These are phyloP conservation scores for Colletotrichum caudatum DNA, from an alignment of 2,329 filamentous ascomycete species.

Conservation along the genomic window DNA sequence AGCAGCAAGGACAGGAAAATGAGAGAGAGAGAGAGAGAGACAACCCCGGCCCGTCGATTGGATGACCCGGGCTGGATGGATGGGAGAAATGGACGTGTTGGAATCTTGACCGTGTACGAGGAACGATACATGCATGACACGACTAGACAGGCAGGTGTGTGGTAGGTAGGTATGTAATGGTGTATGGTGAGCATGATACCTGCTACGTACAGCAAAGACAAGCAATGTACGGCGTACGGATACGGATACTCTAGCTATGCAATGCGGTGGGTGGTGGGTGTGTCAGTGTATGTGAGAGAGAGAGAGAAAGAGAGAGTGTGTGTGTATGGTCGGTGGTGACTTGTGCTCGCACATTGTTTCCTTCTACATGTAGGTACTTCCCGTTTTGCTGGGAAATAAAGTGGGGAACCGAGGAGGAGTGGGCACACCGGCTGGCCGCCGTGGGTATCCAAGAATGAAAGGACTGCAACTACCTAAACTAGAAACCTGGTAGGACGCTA, in stretches of 20 bases:
- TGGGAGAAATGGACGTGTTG: not conserved
- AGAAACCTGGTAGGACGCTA: not conserved
- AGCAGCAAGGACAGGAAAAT: not conserved
- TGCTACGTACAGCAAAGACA: not conserved
- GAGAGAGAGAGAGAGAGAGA: constrained; percentile 3
- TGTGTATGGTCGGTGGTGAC: not conserved
- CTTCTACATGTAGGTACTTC: not conserved
- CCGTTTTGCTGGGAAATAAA: constrained; percentile 9
- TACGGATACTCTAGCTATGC: not conserved
- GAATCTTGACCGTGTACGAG: constrained; percentile 8
- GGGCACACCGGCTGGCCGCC: not conserved
- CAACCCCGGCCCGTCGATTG: not conserved
- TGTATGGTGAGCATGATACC: too few species aligned
- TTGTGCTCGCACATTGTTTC: not conserved
- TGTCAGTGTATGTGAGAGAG: not conserved
- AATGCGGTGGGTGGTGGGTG: not conserved
- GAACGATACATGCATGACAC: constrained; percentile 3
- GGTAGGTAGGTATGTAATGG: too few species aligned
- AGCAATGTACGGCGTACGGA: not conserved
- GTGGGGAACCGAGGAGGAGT: constrained; percentile 9
- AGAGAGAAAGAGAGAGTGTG: too few species aligned
- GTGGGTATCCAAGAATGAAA: constrained; percentile 27
- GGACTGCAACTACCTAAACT: constrained; percentile 11
- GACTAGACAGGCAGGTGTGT: not conserved
- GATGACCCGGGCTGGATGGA: constrained; percentile 4